Base-by-base conservation (phyloP, 768 basidiomycete species). In the Hortiboletus campestris region DNA sequence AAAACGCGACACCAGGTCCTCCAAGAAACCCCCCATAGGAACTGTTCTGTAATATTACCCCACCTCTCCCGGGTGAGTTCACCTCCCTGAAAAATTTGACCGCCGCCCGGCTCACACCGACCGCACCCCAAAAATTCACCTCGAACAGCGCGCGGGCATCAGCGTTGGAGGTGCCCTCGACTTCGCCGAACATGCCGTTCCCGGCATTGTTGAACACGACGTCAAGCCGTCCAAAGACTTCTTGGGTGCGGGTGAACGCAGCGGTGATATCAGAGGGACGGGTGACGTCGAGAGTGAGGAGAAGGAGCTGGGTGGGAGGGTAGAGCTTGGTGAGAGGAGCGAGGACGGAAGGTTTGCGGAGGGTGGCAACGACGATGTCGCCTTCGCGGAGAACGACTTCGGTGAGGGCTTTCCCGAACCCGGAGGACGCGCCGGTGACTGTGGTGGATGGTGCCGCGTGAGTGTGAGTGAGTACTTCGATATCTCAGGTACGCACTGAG, bases 201-300 rank as follows among this genome's bases (percentile, higher is more conserved):
- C 59, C 67, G 52, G 78, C 77, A 58, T 80, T 80, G 64, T 72
- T 77, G 63, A 74, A 73, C 5, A 79, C 77, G 46, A 78, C 74
- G 53, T 79, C 78, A 28, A 78, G 63, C 14, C 73, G 57, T 3
- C 75, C 74, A 61, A 78, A 78, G 7, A 57, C 56, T 12, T 66
- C 62, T 36, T 67, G 64, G 0, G 72, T 68, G 9, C 55, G 51
- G 0, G 56, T 46, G 51, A 80, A 79, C 0, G 72, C 76, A 2
- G 59, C 57, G 9, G 44, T 40, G 46, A 79, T 71, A 0, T 77
- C 68, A 6, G 58, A 46, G 3, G 49, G 58, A 4, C 53, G 59
- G 10, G 70, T 69, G 31, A 80, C 77, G 55, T 80, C 77, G 41
- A 79, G 63, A 46, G 67, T 63, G 56, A 77, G 57, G 43, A 75